Conservation (phyloP, 2,329 filamentous ascomycete species). For the Botrytis medusae region DNA sequence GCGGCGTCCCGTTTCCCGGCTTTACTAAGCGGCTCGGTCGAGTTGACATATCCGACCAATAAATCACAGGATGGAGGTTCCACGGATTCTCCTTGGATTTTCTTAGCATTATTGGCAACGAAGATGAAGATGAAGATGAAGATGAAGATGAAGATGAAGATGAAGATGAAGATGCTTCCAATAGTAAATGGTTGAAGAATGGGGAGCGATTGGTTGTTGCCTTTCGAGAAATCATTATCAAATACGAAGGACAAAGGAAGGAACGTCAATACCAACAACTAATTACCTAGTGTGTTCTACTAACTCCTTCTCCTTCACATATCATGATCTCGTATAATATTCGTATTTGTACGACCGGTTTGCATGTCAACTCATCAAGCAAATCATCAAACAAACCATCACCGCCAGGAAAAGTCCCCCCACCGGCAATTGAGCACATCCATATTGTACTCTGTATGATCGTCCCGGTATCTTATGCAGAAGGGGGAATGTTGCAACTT, state of each 20-base stretch:
- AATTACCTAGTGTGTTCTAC: background rate
- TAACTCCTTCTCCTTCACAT: background rate
- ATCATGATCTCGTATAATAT: background rate
- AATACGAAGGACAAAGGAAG: background rate
- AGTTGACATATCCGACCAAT: background rate
- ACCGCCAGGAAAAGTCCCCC: background rate
- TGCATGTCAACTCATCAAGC: background rate
- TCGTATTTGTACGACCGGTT: background rate
- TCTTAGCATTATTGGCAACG: background rate
- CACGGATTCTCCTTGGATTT: background rate
- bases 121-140: background rate
- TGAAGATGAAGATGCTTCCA: constrained; percentile 1
- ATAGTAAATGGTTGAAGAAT: background rate
- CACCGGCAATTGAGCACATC: background rate
- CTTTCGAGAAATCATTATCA: background rate
- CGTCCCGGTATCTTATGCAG: background rate
- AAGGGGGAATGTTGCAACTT: background rate
- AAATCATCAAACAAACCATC: background rate
- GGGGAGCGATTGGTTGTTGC: too few species aligned
- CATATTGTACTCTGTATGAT: background rate
- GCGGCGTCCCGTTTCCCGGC: background rate
- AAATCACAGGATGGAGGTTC: background rate
- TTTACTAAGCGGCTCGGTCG: background rate
- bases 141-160: background rate
- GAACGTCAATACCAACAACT: too few species aligned